These are phyloP conservation scores for Picochlorum sp. DNA, from an alignment of 139 green algal species.

Conservation along the genomic window DNA sequence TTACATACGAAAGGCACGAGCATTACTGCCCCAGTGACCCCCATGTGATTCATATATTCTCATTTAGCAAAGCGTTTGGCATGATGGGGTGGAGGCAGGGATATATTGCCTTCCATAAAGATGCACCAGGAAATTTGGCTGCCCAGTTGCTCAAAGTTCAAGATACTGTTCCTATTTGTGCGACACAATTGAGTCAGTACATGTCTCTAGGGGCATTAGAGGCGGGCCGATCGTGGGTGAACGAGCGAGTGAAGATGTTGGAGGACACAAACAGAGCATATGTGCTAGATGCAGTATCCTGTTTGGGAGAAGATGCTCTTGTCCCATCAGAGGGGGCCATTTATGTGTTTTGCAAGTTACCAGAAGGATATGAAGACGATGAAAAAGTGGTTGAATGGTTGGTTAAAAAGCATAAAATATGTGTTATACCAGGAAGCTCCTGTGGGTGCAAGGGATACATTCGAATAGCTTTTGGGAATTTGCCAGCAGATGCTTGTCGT, in stretches of 20 bases:
- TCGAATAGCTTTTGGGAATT: constrained; percentile 70
- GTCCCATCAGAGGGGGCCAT: constrained; percentile 77
- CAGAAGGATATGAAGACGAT: constrained; percentile 42
- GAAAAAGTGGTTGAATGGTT: constrained; percentile 79
- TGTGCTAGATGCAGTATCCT: constrained; percentile 56
- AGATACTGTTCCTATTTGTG: constrained; percentile 89
- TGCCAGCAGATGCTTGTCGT: constrained; percentile 47
- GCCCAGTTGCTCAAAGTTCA: constrained; percentile 72
- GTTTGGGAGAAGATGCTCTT: constrained; percentile 43
- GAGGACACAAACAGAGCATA: constrained; percentile 38
- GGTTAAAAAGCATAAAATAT: constrained; percentile 72
- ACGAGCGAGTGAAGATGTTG: constrained; percentile 27
- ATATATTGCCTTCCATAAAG: constrained; percentile 64
- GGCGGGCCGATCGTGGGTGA: constrained; percentile 48
- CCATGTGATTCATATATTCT: constrained; percentile 81
- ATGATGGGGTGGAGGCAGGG: constrained; percentile 86
- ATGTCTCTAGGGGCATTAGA: constrained; percentile 55
- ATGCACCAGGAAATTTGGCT: constrained; percentile 18
- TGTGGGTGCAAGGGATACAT: constrained; percentile 74
- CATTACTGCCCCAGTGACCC: constrained; percentile 51
- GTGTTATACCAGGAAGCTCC: constrained; percentile 34
- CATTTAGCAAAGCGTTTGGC: constrained; percentile 79
- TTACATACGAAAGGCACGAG: constrained; percentile 54
- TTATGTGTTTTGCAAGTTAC: constrained; percentile 82
- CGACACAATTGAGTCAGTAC: constrained; percentile 61